These are phyloP conservation scores for Piper longum DNA, from an alignment of 164 flowering plant genomes.

Conservation along the genomic window DNA sequence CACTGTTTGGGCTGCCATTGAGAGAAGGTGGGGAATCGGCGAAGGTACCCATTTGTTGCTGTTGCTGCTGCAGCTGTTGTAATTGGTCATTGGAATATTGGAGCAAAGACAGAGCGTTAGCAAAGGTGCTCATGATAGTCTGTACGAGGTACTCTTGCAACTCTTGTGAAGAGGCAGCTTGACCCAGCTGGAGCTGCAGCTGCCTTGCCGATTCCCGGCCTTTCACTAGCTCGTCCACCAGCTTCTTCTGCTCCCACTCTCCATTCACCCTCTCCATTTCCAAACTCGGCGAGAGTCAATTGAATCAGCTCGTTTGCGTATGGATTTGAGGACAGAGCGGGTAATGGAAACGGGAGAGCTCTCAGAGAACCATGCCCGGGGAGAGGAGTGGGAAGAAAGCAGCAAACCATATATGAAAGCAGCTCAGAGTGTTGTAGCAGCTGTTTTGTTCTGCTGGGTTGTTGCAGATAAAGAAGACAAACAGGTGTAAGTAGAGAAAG, in stretches of 20 bases:
- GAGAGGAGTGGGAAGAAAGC: too few relatives aligned
- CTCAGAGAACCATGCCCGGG: too few relatives aligned
- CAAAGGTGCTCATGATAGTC: slow-evolving; percentile 29
- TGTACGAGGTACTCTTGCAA: slow-evolving; percentile 17
- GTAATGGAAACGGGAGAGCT: too few relatives aligned
- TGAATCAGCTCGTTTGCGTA: too few relatives aligned
- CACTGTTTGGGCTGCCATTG: slow-evolving; percentile 47
- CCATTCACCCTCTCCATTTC: slow-evolving; percentile 22
- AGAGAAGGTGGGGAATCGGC: slow-evolving; percentile 47
- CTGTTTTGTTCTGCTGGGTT: too few relatives aligned
- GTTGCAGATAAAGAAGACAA: neutral
- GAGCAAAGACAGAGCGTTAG: slow-evolving; percentile 32
- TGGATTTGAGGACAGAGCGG: too few relatives aligned
- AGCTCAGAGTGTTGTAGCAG: too few relatives aligned
- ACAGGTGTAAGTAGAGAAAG: neutral
- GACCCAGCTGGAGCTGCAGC: slow-evolving; percentile 28
- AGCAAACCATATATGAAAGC: too few relatives aligned
- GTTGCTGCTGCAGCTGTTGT: neutral
- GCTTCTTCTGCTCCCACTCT: slow-evolving; percentile 16
- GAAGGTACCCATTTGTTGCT: neutral
- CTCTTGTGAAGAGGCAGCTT: slow-evolving; percentile 19
- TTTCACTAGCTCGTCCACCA: slow-evolving; percentile 39
- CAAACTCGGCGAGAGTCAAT: too few relatives aligned
- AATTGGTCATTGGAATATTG: neutral
- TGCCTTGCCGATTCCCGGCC: slow-evolving; percentile 36